phyloP scores from a whole-genome alignment of 2,329 filamentous ascomycete species.

The Alternaria incomplexa region DNA sequence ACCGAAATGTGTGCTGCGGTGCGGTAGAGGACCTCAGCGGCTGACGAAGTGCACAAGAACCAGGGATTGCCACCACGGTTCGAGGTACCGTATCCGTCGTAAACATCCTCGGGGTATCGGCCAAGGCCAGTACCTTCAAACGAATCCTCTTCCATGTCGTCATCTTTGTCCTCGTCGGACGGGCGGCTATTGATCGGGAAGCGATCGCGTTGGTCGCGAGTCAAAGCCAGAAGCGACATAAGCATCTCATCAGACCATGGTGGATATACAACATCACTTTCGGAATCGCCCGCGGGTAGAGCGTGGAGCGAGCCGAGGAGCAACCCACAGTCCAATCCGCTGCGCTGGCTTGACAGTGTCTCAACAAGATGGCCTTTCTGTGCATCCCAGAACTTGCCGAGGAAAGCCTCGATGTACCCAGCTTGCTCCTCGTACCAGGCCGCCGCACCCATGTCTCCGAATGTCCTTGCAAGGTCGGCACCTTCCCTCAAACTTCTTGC shows the following conservation, averaged over 20 bases:
- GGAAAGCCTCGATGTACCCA: conserved; percentile 38
- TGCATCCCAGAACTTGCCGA: conserved; percentile 48
- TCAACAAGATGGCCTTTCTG: conserved; percentile 46
- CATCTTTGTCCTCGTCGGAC: conserved; percentile 12
- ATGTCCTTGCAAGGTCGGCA: conserved; percentile 38
- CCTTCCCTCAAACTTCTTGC: conserved; percentile 46
- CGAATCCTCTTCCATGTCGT: conserved; percentile 7
- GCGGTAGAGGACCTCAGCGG: conserved; percentile 49
- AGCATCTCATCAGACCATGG: conserved; percentile 49
- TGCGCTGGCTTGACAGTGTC: conserved; percentile 42
- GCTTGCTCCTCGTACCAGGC: conserved; percentile 50
- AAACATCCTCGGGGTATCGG: conserved; percentile 53
- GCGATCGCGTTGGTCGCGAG: conserved; percentile 42
- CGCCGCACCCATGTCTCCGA: conserved; percentile 47
- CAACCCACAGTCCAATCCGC: conserved; percentile 48
- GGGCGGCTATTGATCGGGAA: conserved; percentile 49
- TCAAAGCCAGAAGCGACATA: conserved; percentile 43
- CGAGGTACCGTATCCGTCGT: conserved; percentile 46
- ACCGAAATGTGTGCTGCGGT: conserved; percentile 39
- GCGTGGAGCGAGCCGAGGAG: conserved; percentile 49
- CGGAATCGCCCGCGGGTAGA: conserved; percentile 21
- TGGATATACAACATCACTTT: conserved; percentile 33
- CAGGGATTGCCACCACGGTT: conserved; percentile 47
- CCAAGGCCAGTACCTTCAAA: conserved; percentile 48
- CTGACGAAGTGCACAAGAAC: conserved; percentile 53